Evolutionary conservation across 495 filamentous ascomycete species (phyloP).

Genomic region (Friedmanniomyces endolithicus): DNA sequence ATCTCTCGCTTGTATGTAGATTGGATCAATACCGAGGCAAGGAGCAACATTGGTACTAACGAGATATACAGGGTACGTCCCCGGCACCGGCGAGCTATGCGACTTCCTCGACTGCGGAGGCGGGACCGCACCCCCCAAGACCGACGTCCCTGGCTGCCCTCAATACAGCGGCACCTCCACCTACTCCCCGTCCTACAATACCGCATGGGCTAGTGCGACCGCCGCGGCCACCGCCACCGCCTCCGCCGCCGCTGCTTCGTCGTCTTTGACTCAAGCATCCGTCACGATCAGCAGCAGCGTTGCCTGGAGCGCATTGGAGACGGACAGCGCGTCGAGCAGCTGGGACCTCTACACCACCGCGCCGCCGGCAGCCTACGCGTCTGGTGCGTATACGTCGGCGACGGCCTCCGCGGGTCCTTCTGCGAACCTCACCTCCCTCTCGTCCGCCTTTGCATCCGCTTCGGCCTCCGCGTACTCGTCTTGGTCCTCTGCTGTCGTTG

Average conservation of each 20-base stretch:
- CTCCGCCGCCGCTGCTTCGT: neutral
- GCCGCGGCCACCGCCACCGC: no score
- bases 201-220: slow-evolving; percentile 23
- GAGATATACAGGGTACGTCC: slow-evolving; percentile 33
- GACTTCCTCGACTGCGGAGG: slow-evolving; percentile 51
- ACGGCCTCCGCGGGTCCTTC: neutral
- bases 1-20: slow-evolving; percentile 31
- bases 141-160: slow-evolving; percentile 46
- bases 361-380: neutral
- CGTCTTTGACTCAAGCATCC: neutral
- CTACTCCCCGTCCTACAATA: slow-evolving; percentile 38
- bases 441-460: neutral
- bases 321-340: neutral
- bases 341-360: slow-evolving; percentile 10
- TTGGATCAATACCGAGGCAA: neutral
- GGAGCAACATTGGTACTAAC: neutral
- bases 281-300: neutral
- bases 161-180: slow-evolving; percentile 45
- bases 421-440: neutral
- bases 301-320: neutral
- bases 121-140: slow-evolving; percentile 47
- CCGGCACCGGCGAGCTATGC: slow-evolving; percentile 48
- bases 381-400: neutral
- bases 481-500: neutral
- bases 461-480: neutral